Conservation (phyloP, 2,329 filamentous ascomycete genomes). For the Claviceps africana region DNA sequence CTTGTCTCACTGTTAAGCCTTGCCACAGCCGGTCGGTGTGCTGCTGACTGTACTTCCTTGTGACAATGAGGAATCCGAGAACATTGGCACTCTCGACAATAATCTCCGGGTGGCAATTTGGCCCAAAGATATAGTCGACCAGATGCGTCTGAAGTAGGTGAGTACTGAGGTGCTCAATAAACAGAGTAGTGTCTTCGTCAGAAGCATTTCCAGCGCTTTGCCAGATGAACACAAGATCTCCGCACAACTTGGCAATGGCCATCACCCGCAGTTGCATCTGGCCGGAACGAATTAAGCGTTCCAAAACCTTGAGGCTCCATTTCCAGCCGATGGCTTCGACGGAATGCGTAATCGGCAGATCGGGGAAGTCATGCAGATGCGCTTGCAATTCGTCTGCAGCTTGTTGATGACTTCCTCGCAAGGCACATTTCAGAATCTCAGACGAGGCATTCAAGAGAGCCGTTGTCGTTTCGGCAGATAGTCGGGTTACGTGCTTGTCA, state of each 20-base stretch:
- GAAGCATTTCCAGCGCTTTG: conserved; percentile 36
- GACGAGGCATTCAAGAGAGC: conserved; percentile 26
- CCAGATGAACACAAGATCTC: conserved; percentile 55
- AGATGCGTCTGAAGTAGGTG: conserved; percentile 58
- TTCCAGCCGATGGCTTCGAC: conserved; percentile 40
- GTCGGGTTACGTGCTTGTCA: conserved; percentile 40
- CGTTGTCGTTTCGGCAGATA: conserved; percentile 31
- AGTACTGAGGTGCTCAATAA: conserved; percentile 53
- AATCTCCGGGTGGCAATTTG: conserved; percentile 84
- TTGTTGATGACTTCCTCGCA: conserved; percentile 23
- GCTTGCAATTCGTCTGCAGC: conserved; percentile 17
- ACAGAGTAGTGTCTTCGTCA: conserved; percentile 25
- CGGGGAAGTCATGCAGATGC: conserved; percentile 18
- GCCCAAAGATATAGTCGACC: conserved; percentile 75
- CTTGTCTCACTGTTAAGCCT: conserved; percentile 65
- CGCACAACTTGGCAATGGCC: conserved; percentile 62
- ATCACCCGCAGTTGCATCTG: conserved; percentile 83
- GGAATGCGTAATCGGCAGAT: conserved; percentile 24
- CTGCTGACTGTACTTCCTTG: conserved; percentile 52
- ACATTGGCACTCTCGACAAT: conserved; percentile 72
- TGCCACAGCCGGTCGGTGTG: conserved; percentile 78
- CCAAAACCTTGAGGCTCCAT: conserved; percentile 58
- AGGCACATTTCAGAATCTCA: conserved; percentile 27
- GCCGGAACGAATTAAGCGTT: conserved; percentile 63
- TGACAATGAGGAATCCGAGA: conserved; percentile 74